These are phyloP conservation scores for Trichoderma arundinaceum DNA, from an alignment of 2,329 filamentous ascomycete species.

Conservation along the genomic window DNA sequence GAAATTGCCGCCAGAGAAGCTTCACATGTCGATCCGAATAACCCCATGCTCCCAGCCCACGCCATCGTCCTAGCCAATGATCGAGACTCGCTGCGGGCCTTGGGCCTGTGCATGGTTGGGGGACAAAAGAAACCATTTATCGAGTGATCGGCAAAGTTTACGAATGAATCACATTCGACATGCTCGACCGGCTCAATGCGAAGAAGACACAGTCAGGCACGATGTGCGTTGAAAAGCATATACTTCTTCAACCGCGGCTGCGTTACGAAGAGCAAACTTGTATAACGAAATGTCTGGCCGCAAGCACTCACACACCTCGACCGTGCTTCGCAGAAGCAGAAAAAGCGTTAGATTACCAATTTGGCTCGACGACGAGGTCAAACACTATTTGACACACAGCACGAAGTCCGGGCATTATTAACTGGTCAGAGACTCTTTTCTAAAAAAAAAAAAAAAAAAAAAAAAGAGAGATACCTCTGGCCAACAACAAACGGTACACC, in stretches of 20 bases:
- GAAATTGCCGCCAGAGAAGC: constrained; percentile 95
- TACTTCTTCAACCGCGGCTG: background rate
- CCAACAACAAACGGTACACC: constrained; percentile 21
- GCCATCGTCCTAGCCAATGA: constrained; percentile 82
- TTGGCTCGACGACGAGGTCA: constrained; percentile 14
- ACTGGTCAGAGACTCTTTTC: constrained; percentile 4
- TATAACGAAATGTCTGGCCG: background rate
- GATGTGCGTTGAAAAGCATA: background rate
- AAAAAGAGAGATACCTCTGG: constrained; percentile 8
- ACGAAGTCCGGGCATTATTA: background rate
- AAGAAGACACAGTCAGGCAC: background rate
- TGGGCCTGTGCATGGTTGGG: constrained; percentile 67
- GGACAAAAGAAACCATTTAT: constrained; percentile 70
- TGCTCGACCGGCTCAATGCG: background rate
- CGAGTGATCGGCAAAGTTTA: constrained; percentile 50
- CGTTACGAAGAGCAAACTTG: background rate
- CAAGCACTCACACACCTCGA: background rate
- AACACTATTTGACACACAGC: background rate
- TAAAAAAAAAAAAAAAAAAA: background rate
- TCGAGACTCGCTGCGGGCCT: constrained; percentile 64
- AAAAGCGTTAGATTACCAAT: background rate
- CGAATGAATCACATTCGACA: background rate
- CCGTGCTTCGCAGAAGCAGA: background rate
- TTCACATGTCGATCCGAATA: constrained; percentile 81
- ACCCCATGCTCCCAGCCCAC: constrained; percentile 88